phyloP scores from a whole-genome alignment of 768 basidiomycete species.

The Suillus americanus region DNA sequence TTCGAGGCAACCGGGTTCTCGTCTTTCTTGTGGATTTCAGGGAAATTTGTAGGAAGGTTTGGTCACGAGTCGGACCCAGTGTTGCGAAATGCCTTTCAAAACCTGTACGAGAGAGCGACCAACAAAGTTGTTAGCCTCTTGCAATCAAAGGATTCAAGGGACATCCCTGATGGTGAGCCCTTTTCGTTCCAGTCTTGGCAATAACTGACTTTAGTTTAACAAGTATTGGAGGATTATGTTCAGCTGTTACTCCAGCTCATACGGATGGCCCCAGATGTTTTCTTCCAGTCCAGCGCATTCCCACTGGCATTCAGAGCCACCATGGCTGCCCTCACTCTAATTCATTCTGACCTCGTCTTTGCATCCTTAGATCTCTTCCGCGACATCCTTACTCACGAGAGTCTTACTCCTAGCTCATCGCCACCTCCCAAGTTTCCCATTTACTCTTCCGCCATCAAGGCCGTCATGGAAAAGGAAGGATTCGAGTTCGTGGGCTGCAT shows the following conservation, averaged over 20 bases:
- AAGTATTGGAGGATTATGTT: constrained; percentile 94
- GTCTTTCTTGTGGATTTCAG: constrained; percentile 92
- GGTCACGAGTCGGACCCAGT: constrained; percentile 60
- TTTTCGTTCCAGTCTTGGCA: not conserved
- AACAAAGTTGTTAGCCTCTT: constrained; percentile 66
- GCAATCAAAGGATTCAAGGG: constrained; percentile 63
- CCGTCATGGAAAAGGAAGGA: constrained; percentile 69
- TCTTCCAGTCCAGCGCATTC: constrained; percentile 79
- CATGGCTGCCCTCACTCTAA: constrained; percentile 77
- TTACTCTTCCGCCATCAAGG: constrained; percentile 63
- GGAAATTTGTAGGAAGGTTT: constrained; percentile 80
- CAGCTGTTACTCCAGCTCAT: constrained; percentile 74
- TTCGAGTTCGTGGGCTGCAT: constrained; percentile 66
- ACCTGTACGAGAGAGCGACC: constrained; percentile 75
- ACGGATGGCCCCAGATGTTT: constrained; percentile 66
- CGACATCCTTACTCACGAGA: constrained; percentile 72
- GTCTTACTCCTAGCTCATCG: constrained; percentile 48
- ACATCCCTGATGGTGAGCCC: constrained; percentile 87
- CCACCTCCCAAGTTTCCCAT: constrained; percentile 59
- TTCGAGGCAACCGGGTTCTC: constrained; percentile 84
- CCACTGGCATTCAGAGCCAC: constrained; percentile 73
- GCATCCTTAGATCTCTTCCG: constrained; percentile 81
- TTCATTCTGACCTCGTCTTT: constrained; percentile 81
- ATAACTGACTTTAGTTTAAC: constrained; percentile 7
- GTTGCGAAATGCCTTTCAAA: constrained; percentile 57